phyloP scores from a whole-genome alignment of 1,139 yeast species.

The Geotrichum bryndzae region DNA sequence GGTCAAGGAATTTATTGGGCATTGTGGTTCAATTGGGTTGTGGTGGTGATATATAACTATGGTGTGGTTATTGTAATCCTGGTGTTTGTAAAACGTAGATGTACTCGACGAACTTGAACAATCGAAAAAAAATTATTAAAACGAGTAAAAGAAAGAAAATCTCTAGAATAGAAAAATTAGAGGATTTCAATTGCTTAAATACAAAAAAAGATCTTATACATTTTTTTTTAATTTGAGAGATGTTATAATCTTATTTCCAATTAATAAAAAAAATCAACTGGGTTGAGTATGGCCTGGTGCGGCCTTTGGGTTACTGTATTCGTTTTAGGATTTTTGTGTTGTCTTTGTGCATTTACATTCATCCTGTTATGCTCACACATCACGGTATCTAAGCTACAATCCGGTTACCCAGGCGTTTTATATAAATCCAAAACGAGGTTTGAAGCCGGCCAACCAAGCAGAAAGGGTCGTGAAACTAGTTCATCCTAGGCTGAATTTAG shows the following conservation, averaged over 20 bases:
- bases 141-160: too few relatives aligned
- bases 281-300: background rate
- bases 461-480: background rate
- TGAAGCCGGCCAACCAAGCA: background rate
- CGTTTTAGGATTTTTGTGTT: background rate
- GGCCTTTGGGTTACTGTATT: background rate
- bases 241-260: background rate
- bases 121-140: too few relatives aligned
- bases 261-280: background rate
- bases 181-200: background rate
- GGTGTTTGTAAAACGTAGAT: background rate
- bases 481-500: too few relatives aligned
- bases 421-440: background rate
- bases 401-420: background rate
- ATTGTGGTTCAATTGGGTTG: background rate
- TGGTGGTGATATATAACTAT: background rate
- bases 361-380: background rate
- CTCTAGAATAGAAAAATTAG: too few relatives aligned
- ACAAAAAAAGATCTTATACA: background rate
- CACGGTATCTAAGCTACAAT: too few relatives aligned
- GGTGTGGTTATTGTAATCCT: background rate
- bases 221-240: background rate
- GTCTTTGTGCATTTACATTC: background rate
- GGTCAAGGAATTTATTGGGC: constrained; percentile 52
- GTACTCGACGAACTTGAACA: background rate